Evolutionary conservation across 768 basidiomycete species (phyloP).

Genomic region (Trametes elegans): DNA sequence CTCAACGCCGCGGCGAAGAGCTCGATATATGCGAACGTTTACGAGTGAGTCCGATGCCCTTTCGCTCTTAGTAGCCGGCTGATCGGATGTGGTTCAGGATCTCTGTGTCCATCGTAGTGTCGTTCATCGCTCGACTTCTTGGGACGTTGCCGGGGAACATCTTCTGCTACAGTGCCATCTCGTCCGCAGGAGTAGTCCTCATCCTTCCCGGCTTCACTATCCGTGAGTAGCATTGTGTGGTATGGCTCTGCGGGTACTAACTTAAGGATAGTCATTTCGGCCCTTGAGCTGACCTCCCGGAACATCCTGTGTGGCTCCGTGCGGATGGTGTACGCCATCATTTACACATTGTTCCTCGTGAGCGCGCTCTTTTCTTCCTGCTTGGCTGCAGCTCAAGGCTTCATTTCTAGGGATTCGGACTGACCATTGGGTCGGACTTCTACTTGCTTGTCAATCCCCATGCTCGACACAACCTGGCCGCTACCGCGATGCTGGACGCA

Average conservation of each 20-base stretch:
- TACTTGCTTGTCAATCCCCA: slow-evolving; percentile 67
- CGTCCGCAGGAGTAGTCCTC: slow-evolving; percentile 86
- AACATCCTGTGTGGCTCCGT: slow-evolving; percentile 82
- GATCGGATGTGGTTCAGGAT: slow-evolving; percentile 47
- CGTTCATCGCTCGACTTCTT: slow-evolving; percentile 76
- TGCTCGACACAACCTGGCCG: slow-evolving; percentile 40
- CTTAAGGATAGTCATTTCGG: slow-evolving; percentile 68
- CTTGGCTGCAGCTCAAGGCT: neutral
- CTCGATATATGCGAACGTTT: slow-evolving; percentile 91
- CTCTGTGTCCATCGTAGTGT: slow-evolving; percentile 79
- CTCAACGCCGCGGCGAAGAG: slow-evolving; percentile 82
- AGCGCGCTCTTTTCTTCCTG: slow-evolving; percentile 10
- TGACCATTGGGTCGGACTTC: slow-evolving; percentile 81
- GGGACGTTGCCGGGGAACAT: slow-evolving; percentile 70
- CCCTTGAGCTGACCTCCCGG: slow-evolving; percentile 77
- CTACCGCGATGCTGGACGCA: slow-evolving; percentile 29
- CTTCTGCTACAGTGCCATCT: slow-evolving; percentile 90
- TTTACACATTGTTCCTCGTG: slow-evolving; percentile 81
- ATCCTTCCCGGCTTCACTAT: slow-evolving; percentile 88
- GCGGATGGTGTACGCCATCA: slow-evolving; percentile 81
- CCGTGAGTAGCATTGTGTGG: slow-evolving; percentile 42
- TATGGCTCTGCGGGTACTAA: neutral
- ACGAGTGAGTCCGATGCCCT: slow-evolving; percentile 74
- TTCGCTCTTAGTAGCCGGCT: neutral
- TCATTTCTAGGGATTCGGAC: slow-evolving; percentile 67